Base-by-base conservation (phyloP, 2,329 filamentous ascomycete genomes). In the Paracamarosporium sp. region DNA sequence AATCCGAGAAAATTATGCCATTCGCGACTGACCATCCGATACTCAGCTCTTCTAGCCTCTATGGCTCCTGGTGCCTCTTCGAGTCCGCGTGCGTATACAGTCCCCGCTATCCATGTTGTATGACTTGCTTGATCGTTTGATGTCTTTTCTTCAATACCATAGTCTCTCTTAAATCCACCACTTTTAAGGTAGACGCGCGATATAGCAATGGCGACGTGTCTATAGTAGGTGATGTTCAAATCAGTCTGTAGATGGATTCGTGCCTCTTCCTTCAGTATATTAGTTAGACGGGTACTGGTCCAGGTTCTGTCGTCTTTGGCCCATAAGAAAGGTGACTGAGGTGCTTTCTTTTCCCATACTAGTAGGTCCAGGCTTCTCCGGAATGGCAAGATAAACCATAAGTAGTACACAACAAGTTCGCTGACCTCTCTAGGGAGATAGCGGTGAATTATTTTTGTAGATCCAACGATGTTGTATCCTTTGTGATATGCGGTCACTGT, bases 401-500 rank as follows among this genome's bases (percentile, higher is more conserved):
- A 50, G 45, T 64, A 62, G 38, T 52, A 64, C 6, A 66, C 50
- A 7, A 62, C n/a, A 11, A 62, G 44, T 25, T 67, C 54, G 20
- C 64, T 55, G 1, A 66, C 61, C 50, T 64, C 57, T 15, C 20
- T 44, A 5, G 57, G 53, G 17, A 66, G 25, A 51, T 67, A 67
- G 8, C 63, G 55, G 46, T 67, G 54, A 43, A 67, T 67, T n/a
- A 65, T 57, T 44, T 66, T 67, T 4, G 31, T 40, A 15, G 46
- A 38, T 11, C 58, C 60, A 20, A 27, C 64, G 20, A 50, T 47
- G 15, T 36, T 54, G 33, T 62, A 59, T 25, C 56, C 58, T 41
- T 67, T 68, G 45, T 64, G 54, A 54, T 67, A 68, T 2, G 30
- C 25, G 5, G 62, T 67, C 2, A 65, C 62, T 8, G 47, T 48